These are phyloP conservation scores for Salvia rosmarinus DNA, from an alignment of 257 asterid genomes.

Conservation along the genomic window DNA sequence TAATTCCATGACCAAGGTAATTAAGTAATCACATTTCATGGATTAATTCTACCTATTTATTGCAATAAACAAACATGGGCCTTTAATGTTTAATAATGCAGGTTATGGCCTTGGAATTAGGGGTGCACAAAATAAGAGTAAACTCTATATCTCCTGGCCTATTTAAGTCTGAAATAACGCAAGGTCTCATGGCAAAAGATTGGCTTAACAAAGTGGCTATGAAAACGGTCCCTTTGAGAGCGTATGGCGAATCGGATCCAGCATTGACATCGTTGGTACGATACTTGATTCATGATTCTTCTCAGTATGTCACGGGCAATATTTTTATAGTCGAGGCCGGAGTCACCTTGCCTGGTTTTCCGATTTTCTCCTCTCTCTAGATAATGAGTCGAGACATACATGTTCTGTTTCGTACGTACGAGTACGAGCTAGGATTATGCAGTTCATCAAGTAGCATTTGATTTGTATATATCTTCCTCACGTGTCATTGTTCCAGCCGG, in stretches of 20 bases:
- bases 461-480: too few relatives aligned
- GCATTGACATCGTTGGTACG: slow-evolving; percentile 67
- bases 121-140: slow-evolving; percentile 62
- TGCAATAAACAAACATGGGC: too few relatives aligned
- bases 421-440: too few relatives aligned
- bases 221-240: slow-evolving; percentile 56
- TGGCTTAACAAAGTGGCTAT: slow-evolving; percentile 57
- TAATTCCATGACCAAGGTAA: slow-evolving; percentile 60
- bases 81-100: slow-evolving; percentile 14
- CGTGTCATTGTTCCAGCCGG: too few relatives aligned
- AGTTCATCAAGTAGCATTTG: too few relatives aligned
- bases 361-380: slow-evolving; percentile 76
- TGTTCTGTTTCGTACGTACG: too few relatives aligned
- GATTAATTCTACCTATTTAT: too few relatives aligned
- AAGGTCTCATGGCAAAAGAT: slow-evolving; percentile 54
- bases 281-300: slow-evolving; percentile 68
- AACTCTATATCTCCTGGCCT: slow-evolving; percentile 76
- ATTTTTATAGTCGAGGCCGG: slow-evolving; percentile 68
- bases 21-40: neutral
- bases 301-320: slow-evolving; percentile 66
- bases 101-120: slow-evolving; percentile 80
- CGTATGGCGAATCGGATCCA: slow-evolving; percentile 58
- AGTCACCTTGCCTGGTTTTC: slow-evolving; percentile 58
- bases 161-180: slow-evolving; percentile 75
- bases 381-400: too few relatives aligned